These are phyloP conservation scores for Fusarium duplospermum DNA, from an alignment of 2,329 filamentous ascomycete species.

Conservation along the genomic window DNA sequence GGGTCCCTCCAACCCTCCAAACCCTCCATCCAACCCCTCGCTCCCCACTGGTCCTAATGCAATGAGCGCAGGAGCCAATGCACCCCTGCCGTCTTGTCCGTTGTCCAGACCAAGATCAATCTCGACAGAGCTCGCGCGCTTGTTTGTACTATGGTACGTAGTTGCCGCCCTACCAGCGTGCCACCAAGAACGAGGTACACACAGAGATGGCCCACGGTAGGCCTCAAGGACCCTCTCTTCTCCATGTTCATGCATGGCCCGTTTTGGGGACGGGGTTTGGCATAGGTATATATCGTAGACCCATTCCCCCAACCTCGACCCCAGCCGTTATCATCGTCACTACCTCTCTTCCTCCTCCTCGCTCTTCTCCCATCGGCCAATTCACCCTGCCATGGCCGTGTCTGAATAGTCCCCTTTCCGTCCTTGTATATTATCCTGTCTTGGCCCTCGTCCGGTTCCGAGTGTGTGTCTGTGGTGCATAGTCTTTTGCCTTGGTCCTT, in stretches of 20 bases:
- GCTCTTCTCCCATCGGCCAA: constrained; percentile 38
- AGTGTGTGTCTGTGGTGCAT: constrained; percentile 43
- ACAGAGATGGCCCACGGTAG: constrained; percentile 37
- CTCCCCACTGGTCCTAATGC: constrained; percentile 47
- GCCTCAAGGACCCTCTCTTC: constrained; percentile 50
- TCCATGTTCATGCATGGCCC: constrained; percentile 54
- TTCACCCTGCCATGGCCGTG: constrained; percentile 43
- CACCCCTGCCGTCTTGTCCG: constrained; percentile 45
- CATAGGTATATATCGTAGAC: constrained; percentile 60
- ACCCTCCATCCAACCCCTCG: constrained; percentile 47
- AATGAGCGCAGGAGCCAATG: constrained; percentile 43
- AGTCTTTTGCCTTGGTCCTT: constrained; percentile 42
- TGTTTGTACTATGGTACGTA: constrained; percentile 40
- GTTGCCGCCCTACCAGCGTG: constrained; percentile 43
- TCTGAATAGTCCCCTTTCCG: constrained; percentile 44
- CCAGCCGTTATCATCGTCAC: constrained; percentile 42
- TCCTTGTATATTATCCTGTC: constrained; percentile 43
- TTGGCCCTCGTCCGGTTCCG: constrained; percentile 28
- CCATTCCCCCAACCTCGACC: constrained; percentile 52
- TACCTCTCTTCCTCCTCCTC: constrained; percentile 42
- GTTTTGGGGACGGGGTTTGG: constrained; percentile 41
- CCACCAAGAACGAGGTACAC: constrained; percentile 40
- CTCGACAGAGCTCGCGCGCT: constrained; percentile 45
- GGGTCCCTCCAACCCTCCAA: constrained; percentile 43
- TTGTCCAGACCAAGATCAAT: constrained; percentile 48